phyloP scores from a whole-genome alignment of 192 early-diverging fungal species.

The Kickxella alabastrina region DNA sequence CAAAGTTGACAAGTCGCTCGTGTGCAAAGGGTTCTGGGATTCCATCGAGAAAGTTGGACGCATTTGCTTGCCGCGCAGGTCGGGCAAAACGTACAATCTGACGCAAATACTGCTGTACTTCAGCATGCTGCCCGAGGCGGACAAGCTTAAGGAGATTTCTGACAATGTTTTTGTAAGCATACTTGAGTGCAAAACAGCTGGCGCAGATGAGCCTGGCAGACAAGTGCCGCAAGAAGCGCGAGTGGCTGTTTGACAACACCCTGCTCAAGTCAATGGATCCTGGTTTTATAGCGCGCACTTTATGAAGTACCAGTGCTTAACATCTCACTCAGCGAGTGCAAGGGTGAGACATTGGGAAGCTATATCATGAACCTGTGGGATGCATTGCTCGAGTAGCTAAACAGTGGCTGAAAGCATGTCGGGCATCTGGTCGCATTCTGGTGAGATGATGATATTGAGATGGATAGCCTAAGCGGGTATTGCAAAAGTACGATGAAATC shows the following conservation, averaged over 20 bases:
- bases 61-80: slow-evolving; percentile 35
- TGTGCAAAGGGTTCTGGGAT: slow-evolving; percentile 46
- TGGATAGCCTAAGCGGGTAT: too few species aligned
- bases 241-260: slow-evolving; percentile 26
- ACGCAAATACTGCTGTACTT: slow-evolving; percentile 43
- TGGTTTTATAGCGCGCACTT: slow-evolving; percentile 32
- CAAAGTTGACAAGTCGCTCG: slow-evolving; percentile 44
- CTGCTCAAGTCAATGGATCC: slow-evolving; percentile 23
- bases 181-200: neutral
- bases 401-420: neutral
- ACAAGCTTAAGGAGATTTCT: slow-evolving; percentile 5
- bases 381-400: neutral
- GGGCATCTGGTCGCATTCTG: too few species aligned
- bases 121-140: slow-evolving; percentile 17
- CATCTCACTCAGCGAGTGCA: slow-evolving; percentile 20
- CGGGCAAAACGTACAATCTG: slow-evolving; percentile 46
- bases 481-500: neutral
- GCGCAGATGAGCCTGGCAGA: slow-evolving; percentile 10
- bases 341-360: slow-evolving; percentile 2
- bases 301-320: slow-evolving; percentile 36
- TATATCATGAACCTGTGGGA: slow-evolving; percentile 14
- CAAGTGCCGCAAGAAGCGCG: slow-evolving; percentile 32
- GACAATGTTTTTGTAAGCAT: slow-evolving; percentile 6
- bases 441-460: too few species aligned
- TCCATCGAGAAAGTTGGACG: slow-evolving; percentile 18